Evolutionary conservation across 805 yeast species (phyloP).

Genomic region (Pichia phayaonensis): DNA sequence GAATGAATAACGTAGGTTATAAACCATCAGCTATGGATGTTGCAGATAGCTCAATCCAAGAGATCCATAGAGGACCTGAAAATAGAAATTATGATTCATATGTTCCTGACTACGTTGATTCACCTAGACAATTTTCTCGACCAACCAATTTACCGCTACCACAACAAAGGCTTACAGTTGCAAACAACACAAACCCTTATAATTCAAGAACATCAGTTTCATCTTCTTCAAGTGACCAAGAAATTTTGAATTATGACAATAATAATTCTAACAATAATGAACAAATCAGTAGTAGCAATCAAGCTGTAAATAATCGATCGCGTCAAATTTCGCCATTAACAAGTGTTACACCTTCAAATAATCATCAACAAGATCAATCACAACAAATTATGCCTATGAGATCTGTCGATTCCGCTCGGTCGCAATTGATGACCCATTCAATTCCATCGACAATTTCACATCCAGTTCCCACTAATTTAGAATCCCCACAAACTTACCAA

Average conservation of each 20-base stretch:
- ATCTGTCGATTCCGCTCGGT: background rate
- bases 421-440: background rate
- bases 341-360: background rate
- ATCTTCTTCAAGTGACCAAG: background rate
- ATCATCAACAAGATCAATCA: background rate
- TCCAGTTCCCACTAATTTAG: background rate
- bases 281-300: background rate
- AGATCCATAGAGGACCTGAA: constrained; percentile 26
- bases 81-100: constrained; percentile 19
- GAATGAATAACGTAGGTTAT: constrained; percentile 5
- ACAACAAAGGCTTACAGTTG: background rate
- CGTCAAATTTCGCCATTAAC: background rate
- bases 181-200: background rate
- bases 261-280: background rate
- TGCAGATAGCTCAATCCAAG: constrained; percentile 21
- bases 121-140: constrained; percentile 3
- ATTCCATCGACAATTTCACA: background rate
- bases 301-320: background rate
- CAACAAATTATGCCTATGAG: background rate
- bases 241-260: background rate
- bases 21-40: constrained; percentile 1
- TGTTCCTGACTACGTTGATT: constrained; percentile 5
- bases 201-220: background rate
- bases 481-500: background rate
- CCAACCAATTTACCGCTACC: background rate